These are phyloP conservation scores for Drechslera avenae DNA, from an alignment of 2,329 filamentous ascomycete genomes.

Conservation along the genomic window DNA sequence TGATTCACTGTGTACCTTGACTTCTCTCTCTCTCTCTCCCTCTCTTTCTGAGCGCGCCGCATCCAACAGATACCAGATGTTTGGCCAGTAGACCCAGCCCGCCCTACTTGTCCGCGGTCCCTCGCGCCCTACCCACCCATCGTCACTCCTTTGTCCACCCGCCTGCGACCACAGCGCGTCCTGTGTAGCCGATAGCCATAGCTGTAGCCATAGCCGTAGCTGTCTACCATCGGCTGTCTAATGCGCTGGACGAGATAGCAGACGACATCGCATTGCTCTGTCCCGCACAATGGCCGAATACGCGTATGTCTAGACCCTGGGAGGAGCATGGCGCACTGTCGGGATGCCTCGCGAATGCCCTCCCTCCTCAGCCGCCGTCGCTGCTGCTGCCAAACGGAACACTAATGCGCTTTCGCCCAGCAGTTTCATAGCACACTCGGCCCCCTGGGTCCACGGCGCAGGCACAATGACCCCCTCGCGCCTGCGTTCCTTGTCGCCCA, in stretches of 20 bases:
- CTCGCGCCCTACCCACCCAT: constrained; percentile 24
- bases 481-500: constrained; percentile 44
- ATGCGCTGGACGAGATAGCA: constrained; percentile 12
- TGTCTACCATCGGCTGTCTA: constrained; percentile 8
- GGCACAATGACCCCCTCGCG: constrained; percentile 45
- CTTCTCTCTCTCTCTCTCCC: not conserved
- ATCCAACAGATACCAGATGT: constrained; percentile 9
- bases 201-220: too few relatives aligned
- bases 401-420: constrained; percentile 17
- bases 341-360: not conserved
- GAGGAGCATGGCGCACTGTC: constrained; percentile 12
- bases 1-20: not conserved
- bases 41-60: not conserved
- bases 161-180: constrained; percentile 8
- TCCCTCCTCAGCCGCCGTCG: not conserved
- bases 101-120: constrained; percentile 14
- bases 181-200: not conserved
- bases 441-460: constrained; percentile 41
- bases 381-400: not conserved
- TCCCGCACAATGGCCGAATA: constrained; percentile 29
- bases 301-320: constrained; percentile 24
- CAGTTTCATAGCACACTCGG: constrained; percentile 42
- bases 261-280: constrained; percentile 5
- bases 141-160: constrained; percentile 44
- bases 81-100: constrained; percentile 8